Base-by-base conservation (phyloP, 1,284 basidiomycete species). In the Takashimella tepidaria region DNA sequence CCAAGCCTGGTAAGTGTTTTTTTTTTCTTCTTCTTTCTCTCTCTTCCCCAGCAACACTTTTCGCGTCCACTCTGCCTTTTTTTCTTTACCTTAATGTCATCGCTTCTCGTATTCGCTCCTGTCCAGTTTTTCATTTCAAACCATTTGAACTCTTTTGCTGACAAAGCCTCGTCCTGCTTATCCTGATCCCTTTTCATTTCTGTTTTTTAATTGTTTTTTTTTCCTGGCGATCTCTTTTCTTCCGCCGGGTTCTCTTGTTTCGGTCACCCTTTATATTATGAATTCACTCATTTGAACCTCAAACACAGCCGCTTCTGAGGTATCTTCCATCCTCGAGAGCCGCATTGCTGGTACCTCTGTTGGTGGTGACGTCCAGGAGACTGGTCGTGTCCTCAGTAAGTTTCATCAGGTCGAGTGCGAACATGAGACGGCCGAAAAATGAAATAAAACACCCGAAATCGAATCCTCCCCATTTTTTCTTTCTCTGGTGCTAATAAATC, bases 281-380 rank as follows among this genome's bases (percentile, higher is more conserved):
- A n/a, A n/a, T n/a, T n/a, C n/a, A 16, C 40, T 52, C 22, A 25
- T 16, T 37, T 16, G 19, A 5, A 5, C 47, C 20, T 19, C 20
- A 41, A 11, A 50, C 45, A 57, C 70, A 97, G 95, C 92, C 78
- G 93, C 93, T 67, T 95, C 93, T 72, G 95, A 98, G 84, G 95
- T 98, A 70, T 95, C 92, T 59, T 92, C 92, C 71, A 98, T 98
- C 81, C 86, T 98, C 74, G 95, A 98, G 84, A 89, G 88, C 75
- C 91, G 95, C 78, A 98, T 98, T 78, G 85, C 93, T 68, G 93
- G 95, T 77, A 84, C 89, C 63, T 82, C 87, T 67, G 81, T 91
- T 67, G 86, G 89, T 70, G 89, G 85, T 75, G 95, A 97, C 77
- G 90, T 98, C 72, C 91, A 97, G 82, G 95, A 98, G 82, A 98